Base-by-base conservation (phyloP, 176 grass and related monocot genomes). In the Musa troglodytarum region DNA sequence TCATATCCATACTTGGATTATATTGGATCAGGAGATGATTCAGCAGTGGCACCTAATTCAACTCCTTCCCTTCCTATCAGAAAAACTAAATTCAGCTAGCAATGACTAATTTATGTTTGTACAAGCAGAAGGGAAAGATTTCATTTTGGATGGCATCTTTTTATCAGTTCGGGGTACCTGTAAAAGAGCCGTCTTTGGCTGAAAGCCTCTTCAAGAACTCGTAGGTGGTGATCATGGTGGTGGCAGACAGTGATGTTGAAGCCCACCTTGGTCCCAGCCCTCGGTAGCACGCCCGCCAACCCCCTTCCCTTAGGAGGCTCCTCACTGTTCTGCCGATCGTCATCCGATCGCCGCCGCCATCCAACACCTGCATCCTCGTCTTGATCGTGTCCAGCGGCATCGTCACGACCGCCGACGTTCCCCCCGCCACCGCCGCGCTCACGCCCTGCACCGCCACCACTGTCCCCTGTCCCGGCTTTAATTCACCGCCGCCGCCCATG, bases 331-430 rank as follows among this genome's bases (percentile, higher is more conserved):
- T 80, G 11, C 75, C 83, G 12, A 99, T 77, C 9, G 90, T 87
- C 28, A 66, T 73, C 15, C 84, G 55, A 25, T 62, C 80, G 1
- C 83, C 84, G 14, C 87, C 50, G 24, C 22, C 78, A 12, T 94
- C 95, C 82, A 94, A 89, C 34, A 99, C 95, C 80, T 99, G 95
- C 16, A 99, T 78, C 53, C 95, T 83, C 69, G 95, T 99, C 90
- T 94, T 99, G 54, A 99, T 82, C 14, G 95, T 99, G 89, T 99
- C 95, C 50, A 99, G 73, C 54, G 95, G 95, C 95, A 99, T 94
- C 77, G 95, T 99, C 2, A 99, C 95, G 12, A 91, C 84, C 3
- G 88, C 95, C 5, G 95, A 55, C 2, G 90, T 88, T 43, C 86
- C 86, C 0, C 95, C 95, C 0, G 90, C 95, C 20, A 86, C 17